These are phyloP conservation scores for Psilocybe sp. DNA, from an alignment of 768 basidiomycete species.

Conservation along the genomic window DNA sequence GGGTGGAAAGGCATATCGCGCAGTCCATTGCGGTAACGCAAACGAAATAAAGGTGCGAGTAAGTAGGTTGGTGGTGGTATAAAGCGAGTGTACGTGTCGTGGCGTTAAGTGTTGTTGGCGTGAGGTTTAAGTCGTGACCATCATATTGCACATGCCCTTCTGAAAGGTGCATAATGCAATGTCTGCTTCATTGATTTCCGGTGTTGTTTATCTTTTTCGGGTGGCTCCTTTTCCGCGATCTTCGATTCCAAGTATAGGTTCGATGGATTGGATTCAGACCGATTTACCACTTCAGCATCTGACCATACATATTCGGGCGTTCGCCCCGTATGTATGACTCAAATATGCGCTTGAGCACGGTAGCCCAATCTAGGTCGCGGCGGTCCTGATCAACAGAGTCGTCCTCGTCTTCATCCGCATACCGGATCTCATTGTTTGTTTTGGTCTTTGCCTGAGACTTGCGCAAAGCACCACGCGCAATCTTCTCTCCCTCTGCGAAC, in stretches of 20 bases:
- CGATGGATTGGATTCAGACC: not conserved
- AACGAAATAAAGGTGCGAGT: not conserved
- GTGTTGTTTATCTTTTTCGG: too few species aligned
- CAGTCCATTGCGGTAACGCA: too few species aligned
- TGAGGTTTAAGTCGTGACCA: too few species aligned
- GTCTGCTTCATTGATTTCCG: too few species aligned
- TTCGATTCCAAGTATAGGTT: not conserved
- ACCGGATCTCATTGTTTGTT: conserved; percentile 18
- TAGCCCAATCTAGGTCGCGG: conserved; percentile 87
- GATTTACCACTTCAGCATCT: conserved; percentile 57
- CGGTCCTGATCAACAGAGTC: conserved; percentile 61
- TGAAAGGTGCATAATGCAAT: too few species aligned
- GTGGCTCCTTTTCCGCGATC: too few species aligned
- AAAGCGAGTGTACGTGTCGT: too few species aligned
- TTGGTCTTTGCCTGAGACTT: conserved; percentile 8
- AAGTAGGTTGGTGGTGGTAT: not conserved
- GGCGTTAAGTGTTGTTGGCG: too few species aligned
- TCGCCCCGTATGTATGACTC: conserved; percentile 92
- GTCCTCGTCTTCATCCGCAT: conserved; percentile 37
- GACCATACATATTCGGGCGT: conserved; percentile 93
- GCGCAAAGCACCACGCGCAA: conserved; percentile 44
- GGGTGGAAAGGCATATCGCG: not conserved
- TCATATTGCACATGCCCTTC: too few species aligned
- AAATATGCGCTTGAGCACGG: conserved; percentile 93
- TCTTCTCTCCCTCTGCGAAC: conserved; percentile 74